Evolutionary conservation across 805 yeast genomes (phyloP), one percentile per base, ranked within the genome.

Genomic region (Tetrapisispora phaffii): DNA sequence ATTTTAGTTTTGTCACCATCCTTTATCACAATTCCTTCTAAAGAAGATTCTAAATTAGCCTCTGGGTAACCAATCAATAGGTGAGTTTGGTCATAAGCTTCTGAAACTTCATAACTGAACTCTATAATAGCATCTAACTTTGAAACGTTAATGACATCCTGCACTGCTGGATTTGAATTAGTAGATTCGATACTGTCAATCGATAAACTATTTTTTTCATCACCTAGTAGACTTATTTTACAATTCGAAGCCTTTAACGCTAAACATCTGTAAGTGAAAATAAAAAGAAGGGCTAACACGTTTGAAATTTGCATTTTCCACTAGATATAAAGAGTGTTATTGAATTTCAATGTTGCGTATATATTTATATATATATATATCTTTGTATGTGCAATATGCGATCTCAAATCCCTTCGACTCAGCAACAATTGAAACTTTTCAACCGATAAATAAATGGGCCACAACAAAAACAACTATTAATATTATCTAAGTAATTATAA

Each of bases 21-120:
- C n/a, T 49, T 49, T n/a, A 50, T 50, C n/a, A 53, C 41, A 10
- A 41, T 40, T 28, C 60, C 56, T 28, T 50, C 44, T 17, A 52
- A 44, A 23, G 54, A 45, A 17, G 49, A 44, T 39, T 62, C 66
- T 41, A 58, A 41, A 20, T 50, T 48, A n/a, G 36, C 46, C 9
- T 47, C 52, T n/a, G 58, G 55, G 31, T 51, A 39, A 15, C 65
- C 65, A 19, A 61, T 34, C 26, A 61, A 46, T 28, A 62, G 31
- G n/a, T 48, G 34, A 17, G 54, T 50, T 41, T 56, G 59, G n/a
- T 51, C 47, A 4, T 42, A 50, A 4, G 20, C n/a, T 7, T 47
- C 28, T 5, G 45, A 44, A 20, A 59, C 45, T 13, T 53, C 50
- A 26, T 58, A 55, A 20, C 42, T 50, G 29, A 58, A 45, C 39